Conservation (phyloP, 2,329 filamentous ascomycete species). For the Geosmithia flava region DNA sequence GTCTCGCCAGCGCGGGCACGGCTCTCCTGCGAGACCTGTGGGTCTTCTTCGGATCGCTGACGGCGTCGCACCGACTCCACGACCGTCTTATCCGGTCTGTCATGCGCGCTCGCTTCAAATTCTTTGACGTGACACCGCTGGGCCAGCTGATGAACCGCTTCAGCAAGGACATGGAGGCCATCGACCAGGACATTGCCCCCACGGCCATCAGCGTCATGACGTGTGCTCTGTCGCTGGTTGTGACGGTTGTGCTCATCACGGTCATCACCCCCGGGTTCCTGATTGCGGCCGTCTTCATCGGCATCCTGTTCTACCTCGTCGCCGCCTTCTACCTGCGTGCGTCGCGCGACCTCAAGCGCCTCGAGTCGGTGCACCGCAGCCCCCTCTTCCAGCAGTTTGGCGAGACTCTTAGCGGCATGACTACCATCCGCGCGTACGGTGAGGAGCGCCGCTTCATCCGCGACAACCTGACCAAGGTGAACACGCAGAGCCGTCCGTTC, state of each 20-base stretch:
- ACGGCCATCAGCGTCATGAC: conserved; percentile 67
- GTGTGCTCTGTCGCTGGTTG: conserved; percentile 56
- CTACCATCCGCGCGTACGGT: conserved; percentile 92
- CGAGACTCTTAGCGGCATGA: conserved; percentile 87
- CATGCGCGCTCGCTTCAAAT: conserved; percentile 85
- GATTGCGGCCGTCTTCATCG: conserved; percentile 77
- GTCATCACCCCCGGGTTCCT: conserved; percentile 84
- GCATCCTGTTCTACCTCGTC: conserved; percentile 66
- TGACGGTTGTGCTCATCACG: conserved; percentile 80
- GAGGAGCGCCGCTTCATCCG: conserved; percentile 88
- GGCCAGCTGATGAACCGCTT: conserved; percentile 98
- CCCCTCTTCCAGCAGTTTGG: conserved; percentile 97
- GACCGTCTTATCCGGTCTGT: conserved; percentile 64
- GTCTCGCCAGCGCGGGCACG: conserved; percentile 63
- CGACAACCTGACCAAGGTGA: conserved; percentile 80
- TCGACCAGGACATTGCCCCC: conserved; percentile 92
- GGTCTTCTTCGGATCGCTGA: conserved; percentile 84
- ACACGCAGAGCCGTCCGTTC: conserved; percentile 84
- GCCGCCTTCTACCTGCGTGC: conserved; percentile 82
- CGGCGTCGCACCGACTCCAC: conserved; percentile 78
- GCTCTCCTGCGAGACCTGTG: conserved; percentile 76
- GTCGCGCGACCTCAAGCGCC: conserved; percentile 87
- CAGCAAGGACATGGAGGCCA: conserved; percentile 89
- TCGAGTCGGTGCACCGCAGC: conserved; percentile 89
- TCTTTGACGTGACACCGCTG: conserved; percentile 92